Evolutionary conservation across 495 filamentous ascomycete species (phyloP), one percentile per base, ranked within the genome.

Genomic region (Alectoria sarmentosa): DNA sequence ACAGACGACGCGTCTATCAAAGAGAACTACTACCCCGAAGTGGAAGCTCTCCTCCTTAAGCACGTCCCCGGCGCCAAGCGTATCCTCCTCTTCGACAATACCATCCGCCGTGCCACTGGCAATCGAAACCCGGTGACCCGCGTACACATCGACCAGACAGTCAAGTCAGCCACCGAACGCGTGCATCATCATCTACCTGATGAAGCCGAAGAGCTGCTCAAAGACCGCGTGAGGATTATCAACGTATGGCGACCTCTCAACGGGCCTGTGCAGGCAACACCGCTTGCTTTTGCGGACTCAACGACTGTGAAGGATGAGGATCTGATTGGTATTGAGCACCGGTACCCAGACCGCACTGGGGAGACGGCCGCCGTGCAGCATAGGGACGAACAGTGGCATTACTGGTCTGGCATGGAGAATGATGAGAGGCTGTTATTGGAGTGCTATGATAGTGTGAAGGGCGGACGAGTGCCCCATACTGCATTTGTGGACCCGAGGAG

Each of bases 201-300:
- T 13, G 80, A 86, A 54, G 85, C 88, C 0, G 81, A 82, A 14
- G 67, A 68, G 30, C 76, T 91, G 0, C 77, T 89, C 0, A 62
- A 77, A 17, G 82, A 80, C 1, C 82, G 91, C 1, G 89, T 88
- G 76, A 83, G 90, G 55, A 90, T 96, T 67, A 81, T 96, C 67
- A 96, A 96, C 70, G 88, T 96, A 15, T 96, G 91, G 91, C 80
- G 90, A 0, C 87, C 91, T 0, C 74, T 96, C 15, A 90, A 88
- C 69, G 80, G 80, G n/a, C 84, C 89, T 0, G 84, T 96, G 0
- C 83, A 87, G 67, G 77, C 83, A 0, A 79, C 75, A 52, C 91
- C 91, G 32, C 76, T 96, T 2, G 91, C 82, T 0, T 87, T 91
- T 67, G 90, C 89, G 0, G 83, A 84, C 38, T 84, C 83, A 38